Base-by-base conservation (phyloP, 2,329 filamentous ascomycete species). In the Aspergillus clavatus region DNA sequence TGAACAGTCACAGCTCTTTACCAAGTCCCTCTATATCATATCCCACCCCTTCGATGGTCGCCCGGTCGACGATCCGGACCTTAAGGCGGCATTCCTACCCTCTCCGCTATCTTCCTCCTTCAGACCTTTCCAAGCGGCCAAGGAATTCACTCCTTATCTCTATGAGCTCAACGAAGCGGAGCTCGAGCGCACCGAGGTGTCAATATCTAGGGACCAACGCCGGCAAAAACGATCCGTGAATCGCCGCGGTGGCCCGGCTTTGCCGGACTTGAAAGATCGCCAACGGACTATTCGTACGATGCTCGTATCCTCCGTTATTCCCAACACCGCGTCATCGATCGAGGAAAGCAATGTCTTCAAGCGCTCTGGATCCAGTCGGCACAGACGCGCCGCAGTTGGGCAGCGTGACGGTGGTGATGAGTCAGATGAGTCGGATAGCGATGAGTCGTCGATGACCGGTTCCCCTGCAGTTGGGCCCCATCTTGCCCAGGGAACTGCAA, bases 161-260 rank as follows among this genome's bases (percentile, higher is more conserved):
- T 97, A 95, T 67, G 93, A 97, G 67, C 80, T 97, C 57, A 95
- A 84, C 58, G 91, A 97, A 58, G 82, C 84, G 22, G 90, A 96
- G 54, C 73, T 97, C 35, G 90, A 97, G 67, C 81, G 86, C 50
- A 91, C 90, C 43, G 93, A 98, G 66, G 81, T 90, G 23, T 93
- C 90, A 29, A 91, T 97, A 58, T 90, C 93, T 47, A 82, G 93
- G 54, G 93, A 98, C 65, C 90, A 97, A 67, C 79, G 93, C 57
- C 82, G 90, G 41, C 90, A 97, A 70, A 98, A 98, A 72, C 82
- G 93, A 38, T 95, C 93, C 5, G 87, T 95, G 57, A 97, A 96
- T 65, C 80, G 93, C 51, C 82, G 93, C 58, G 93, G 93, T 52
- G 93, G 93, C 0, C 93, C 93, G 5, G 86, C 88, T 48, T 74